Evolutionary conservation across 495 filamentous ascomycete species (phyloP), one percentile per base, ranked within the genome.

Genomic region (Neurospora pannonica): DNA sequence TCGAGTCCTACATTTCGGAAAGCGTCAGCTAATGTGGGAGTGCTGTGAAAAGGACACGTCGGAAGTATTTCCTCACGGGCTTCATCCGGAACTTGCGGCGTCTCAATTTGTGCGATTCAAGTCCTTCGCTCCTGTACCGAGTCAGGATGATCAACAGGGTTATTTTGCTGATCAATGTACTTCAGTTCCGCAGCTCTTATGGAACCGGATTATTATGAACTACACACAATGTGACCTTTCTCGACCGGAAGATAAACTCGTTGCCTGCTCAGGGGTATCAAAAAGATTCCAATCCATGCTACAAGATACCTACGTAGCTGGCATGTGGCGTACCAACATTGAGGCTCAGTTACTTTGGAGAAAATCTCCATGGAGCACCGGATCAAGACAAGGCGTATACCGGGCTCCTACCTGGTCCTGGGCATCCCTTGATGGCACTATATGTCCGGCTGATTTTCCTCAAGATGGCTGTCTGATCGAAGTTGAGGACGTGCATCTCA

Each of bases 1-100:
- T 71, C 73, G 73, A 24, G 13, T 74, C 28, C 36, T 74, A 3
- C 72, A 74, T 38, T 74, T 74, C 36, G 73, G 73, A 10, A 19
- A 31, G 9, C 39, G 13, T 17, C 62, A 74, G 21, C 1, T 74
- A 8, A 8, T 71, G 9, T 71, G 73, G 73, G 73, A 74, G 21
- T 74, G 73, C 69, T 71, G 36, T 6, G 39, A 71, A 7, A 71
- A n/a, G 3, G 31, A 71, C 42, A 69, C 73, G 5, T 5, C 73
- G 7, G 40, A 74, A 7, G 39, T 54, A 2, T 71, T 71, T 46
- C 40, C 40, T n/a, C 28, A 43, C 6, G 73, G 67, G 0, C 42
- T 74, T 17, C 73, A 62, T 34, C 54, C 54, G 54, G 54, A 62
- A 34, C 54, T 62, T 34, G 24, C 28, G 15, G 54, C 3, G 0